Conservation (phyloP, 2,329 filamentous ascomycete species). For the Penicillium verrucosum region DNA sequence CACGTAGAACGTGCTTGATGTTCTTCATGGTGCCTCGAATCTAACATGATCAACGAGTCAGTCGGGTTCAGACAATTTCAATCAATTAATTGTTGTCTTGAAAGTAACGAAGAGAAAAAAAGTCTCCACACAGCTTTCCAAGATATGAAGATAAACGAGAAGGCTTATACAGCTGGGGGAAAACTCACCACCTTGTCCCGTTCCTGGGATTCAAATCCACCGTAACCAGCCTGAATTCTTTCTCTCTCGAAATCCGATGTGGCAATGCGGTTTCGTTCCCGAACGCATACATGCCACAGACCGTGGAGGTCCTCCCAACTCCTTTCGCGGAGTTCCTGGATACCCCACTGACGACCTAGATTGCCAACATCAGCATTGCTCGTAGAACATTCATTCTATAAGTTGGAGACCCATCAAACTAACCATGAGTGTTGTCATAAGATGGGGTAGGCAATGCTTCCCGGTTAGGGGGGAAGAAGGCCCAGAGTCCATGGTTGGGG, state of each 20-base stretch:
- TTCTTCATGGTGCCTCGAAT: conserved; percentile 71
- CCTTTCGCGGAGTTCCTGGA: conserved; percentile 81
- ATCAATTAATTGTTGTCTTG: not conserved
- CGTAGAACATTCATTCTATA: not conserved
- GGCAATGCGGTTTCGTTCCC: conserved; percentile 84
- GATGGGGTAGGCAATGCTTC: conserved; percentile 68
- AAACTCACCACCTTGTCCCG: conserved; percentile 65
- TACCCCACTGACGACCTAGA: conserved; percentile 72
- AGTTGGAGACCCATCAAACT: conserved; percentile 5
- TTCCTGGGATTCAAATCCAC: conserved; percentile 61
- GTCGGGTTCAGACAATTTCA: not conserved
- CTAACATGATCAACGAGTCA: conserved; percentile 44
- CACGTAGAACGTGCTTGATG: conserved; percentile 81
- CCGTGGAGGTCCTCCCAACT: conserved; percentile 90
- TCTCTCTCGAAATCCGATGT: conserved; percentile 70
- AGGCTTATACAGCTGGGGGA: not conserved
- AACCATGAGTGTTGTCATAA: conserved; percentile 67
- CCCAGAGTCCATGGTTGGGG: conserved; percentile 82
- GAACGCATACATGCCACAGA: conserved; percentile 91
- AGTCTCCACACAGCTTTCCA: not conserved
- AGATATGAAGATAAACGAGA: not conserved
- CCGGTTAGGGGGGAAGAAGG: conserved; percentile 75
- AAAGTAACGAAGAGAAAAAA: not conserved
- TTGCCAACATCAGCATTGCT: conserved; percentile 13
- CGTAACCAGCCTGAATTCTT: conserved; percentile 68